phyloP scores from a whole-genome alignment of 108 stramenopile species.

The Cyclotella sp. region DNA sequence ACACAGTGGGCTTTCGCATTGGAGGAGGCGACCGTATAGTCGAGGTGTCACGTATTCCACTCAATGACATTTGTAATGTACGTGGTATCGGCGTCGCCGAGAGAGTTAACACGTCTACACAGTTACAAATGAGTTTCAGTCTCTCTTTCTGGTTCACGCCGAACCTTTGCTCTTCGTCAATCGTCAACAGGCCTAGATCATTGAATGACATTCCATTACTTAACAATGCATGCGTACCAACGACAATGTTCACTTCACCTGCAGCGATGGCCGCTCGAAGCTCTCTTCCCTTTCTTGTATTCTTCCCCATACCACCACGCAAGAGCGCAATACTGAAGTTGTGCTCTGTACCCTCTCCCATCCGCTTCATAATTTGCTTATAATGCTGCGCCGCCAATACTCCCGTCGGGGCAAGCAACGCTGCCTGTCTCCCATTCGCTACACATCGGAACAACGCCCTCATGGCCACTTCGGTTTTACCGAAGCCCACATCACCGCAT shows the following conservation, averaged over 20 bases:
- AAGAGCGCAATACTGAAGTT: constrained; percentile 69
- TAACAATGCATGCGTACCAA: constrained; percentile 94
- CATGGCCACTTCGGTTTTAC: constrained; percentile 96
- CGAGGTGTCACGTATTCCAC: constrained; percentile 92
- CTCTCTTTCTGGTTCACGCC: constrained; percentile 97
- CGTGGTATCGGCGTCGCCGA: constrained; percentile 96
- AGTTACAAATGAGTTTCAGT: constrained; percentile 86
- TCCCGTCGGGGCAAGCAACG: constrained; percentile 92
- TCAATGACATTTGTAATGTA: constrained; percentile 92
- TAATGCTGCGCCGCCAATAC: constrained; percentile 95
- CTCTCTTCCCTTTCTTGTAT: constrained; percentile 72
- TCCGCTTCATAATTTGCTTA: constrained; percentile 72
- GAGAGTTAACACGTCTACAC: constrained; percentile 94
- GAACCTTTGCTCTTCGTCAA: constrained; percentile 98
- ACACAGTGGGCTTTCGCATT: constrained; percentile 83
- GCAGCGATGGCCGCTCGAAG: constrained; percentile 69
- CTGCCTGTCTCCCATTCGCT: constrained; percentile 89
- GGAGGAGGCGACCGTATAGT: constrained; percentile 90
- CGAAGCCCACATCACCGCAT: constrained; percentile 98
- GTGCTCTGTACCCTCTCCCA: constrained; percentile 69
- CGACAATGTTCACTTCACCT: constrained; percentile 80
- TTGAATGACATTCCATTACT: constrained; percentile 78
- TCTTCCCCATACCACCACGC: constrained; percentile 77
- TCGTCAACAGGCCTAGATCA: constrained; percentile 89
- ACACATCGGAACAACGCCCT: constrained; percentile 88